Evolutionary conservation across 1,139 yeast species (phyloP).

Genomic region (Zygosaccharomyces sapae): DNA sequence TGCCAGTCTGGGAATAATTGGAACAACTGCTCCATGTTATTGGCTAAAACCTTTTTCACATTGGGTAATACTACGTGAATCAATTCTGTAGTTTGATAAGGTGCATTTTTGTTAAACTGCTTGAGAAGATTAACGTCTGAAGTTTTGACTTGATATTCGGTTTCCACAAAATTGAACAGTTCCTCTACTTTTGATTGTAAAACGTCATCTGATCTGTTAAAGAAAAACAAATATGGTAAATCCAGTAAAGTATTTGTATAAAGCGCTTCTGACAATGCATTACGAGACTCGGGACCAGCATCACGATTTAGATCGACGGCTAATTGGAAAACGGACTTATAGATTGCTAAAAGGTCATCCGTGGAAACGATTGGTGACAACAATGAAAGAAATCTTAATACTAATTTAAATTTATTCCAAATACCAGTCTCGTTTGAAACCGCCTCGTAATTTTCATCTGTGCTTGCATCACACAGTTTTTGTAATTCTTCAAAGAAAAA

Average conservation of each 20-base stretch:
- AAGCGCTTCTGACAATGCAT: conserved; percentile 64
- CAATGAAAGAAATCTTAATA: conserved; percentile 65
- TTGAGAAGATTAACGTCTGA: conserved; percentile 24
- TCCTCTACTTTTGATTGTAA: conserved; percentile 42
- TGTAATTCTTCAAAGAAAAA: conserved; percentile 62
- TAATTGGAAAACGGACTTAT: conserved; percentile 50
- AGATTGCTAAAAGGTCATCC: conserved; percentile 48
- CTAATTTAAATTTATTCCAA: conserved; percentile 70
- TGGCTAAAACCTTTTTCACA: conserved; percentile 38
- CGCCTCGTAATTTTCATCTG: conserved; percentile 26
- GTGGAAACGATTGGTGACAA: conserved; percentile 58
- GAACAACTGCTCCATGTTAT: conserved; percentile 39
- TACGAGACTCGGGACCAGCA: conserved; percentile 39
- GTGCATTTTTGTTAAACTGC: conserved; percentile 39
- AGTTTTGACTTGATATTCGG: conserved; percentile 22
- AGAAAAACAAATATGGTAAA: conserved; percentile 62
- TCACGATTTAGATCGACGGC: conserved; percentile 55
- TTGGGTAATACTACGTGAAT: conserved; percentile 54
- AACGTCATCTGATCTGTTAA: conserved; percentile 39
- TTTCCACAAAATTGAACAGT: conserved; percentile 45
- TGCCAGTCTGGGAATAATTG: conserved; percentile 35
- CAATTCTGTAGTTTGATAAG: conserved; percentile 53
- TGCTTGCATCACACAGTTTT: conserved; percentile 43
- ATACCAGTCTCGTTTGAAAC: conserved; percentile 49
- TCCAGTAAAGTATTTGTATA: conserved; percentile 61